Percentiles rank a stretch among this genome's conserved stretches.
phyloP scores from a whole-genome alignment of 331 rosid genomes.

The Acacia pycnantha region DNA sequence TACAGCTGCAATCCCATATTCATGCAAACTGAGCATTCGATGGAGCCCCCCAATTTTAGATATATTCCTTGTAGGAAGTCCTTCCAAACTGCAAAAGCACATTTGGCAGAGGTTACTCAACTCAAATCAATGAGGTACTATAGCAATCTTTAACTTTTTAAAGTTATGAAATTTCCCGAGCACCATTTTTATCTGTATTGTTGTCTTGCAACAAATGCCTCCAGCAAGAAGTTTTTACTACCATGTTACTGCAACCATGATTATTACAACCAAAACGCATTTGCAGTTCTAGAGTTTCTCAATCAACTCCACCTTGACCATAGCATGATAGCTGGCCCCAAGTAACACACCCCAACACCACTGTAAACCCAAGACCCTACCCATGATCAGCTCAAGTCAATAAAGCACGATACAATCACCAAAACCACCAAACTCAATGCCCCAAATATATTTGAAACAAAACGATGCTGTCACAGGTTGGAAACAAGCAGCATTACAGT shows the following conservation, averaged over 20 bases:
- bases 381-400: background rate
- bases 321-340: background rate
- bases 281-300: background rate
- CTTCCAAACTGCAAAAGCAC: conserved; percentile 63
- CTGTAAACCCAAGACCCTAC: background rate
- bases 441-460: background rate
- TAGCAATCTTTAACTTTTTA: background rate
- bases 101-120: background rate
- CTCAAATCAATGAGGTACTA: background rate
- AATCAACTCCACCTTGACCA: background rate
- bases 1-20: conserved; percentile 64
- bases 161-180: background rate
- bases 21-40: conserved; percentile 57
- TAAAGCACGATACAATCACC: background rate
- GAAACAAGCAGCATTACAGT: background rate
- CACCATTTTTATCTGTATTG: background rate
- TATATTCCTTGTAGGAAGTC: conserved; percentile 60
- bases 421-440: background rate
- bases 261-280: background rate
- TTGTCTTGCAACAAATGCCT: background rate
- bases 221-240: background rate
- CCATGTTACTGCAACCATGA: background rate
- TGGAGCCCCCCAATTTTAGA: conserved; percentile 83
- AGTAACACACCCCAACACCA: background rate
- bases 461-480: background rate